Percentiles rank a stretch among this genome's conserved stretches.
Evolutionary conservation across 768 basidiomycete genomes (phyloP).

Genomic region (Lactarius deliciosus): DNA sequence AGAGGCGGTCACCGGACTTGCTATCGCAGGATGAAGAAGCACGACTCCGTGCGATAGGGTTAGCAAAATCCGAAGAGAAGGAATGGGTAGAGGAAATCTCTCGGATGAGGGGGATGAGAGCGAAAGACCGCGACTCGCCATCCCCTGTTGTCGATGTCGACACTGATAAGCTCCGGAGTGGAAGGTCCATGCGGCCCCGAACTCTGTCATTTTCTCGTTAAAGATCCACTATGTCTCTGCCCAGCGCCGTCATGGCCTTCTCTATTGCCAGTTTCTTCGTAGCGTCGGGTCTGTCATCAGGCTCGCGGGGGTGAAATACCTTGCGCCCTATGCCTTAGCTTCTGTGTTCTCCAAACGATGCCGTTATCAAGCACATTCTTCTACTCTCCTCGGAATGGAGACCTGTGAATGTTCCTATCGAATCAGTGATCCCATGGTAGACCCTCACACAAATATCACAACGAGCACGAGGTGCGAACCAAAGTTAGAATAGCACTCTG

Average conservation of each 20-base stretch:
- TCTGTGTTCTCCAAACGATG: background rate
- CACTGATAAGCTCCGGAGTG: background rate
- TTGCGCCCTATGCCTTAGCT: background rate
- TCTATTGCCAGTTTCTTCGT: background rate
- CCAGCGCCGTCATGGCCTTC: background rate
- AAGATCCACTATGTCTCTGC: background rate
- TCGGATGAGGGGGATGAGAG: slow-evolving; percentile 37
- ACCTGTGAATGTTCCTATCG: background rate
- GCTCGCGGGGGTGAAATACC: background rate
- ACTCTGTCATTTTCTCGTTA: slow-evolving; percentile 10
- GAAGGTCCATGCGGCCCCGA: slow-evolving; percentile 19
- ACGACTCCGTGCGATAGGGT: slow-evolving; percentile 50
- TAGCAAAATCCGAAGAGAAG: slow-evolving; percentile 48
- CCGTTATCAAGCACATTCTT: slow-evolving; percentile 16
- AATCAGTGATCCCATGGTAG: background rate
- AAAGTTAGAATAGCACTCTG: background rate
- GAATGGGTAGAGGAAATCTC: slow-evolving; percentile 72
- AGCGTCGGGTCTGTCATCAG: background rate
- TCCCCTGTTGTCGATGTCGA: background rate
- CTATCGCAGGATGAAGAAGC: slow-evolving; percentile 56
- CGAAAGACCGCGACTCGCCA: slow-evolving; percentile 27
- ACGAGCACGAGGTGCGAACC: background rate
- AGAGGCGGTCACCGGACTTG: slow-evolving; percentile 50
- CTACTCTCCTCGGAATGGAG: background rate
- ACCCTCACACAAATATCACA: background rate